Evolutionary conservation across 2,329 filamentous ascomycete genomes (phyloP), one percentile per base, ranked within the genome.

Genomic region (Aspergillus ochraceoroseus): DNA sequence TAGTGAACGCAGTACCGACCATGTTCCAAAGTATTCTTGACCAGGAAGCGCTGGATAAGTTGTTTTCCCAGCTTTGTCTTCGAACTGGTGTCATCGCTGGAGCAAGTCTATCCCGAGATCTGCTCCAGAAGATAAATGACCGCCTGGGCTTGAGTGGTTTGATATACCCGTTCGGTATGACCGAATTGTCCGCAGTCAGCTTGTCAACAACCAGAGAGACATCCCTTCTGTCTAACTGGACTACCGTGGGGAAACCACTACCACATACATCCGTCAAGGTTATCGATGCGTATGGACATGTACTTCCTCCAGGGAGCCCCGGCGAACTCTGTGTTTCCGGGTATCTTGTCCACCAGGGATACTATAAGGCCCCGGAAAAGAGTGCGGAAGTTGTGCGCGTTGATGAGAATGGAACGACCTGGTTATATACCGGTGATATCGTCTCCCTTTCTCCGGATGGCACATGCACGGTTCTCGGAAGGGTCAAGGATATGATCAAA

Each of bases 241-340:
- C n/a, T n/a, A n/a, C n/a, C n/a, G 43, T 43, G 5, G 43, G 43
- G 2, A 38, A 28, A 15, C 28, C 28, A 0, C 29, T 95, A 62
- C 85, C 87, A 4, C 87, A 94, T 59, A 87, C 89, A 0, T 53
- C 61, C 36, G 78, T 75, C 9, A 83, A 92, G 67, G 74, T 95
- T 15, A 85, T 95, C 11, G 75, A 83, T 56, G 76, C n/a, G 9
- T 7, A 80, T 15, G 77, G 79, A 12, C 66, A 72, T 19, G 68
- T 80, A 23, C 72, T 87, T 5, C 81, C 81, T 0, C 62, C 82
- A n/a, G 83, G 83, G n/a, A 61, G 66, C 12, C 68, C 74, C 6
- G 83, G 83, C 12, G 83, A 87, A 67, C 71, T 87, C 8, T 85
- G 81, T 58, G 82, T 85, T 12, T 76, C 78, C 0, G 83, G 83